Base-by-base conservation (phyloP, 805 yeast genomes). In the Ogataea sp. region DNA sequence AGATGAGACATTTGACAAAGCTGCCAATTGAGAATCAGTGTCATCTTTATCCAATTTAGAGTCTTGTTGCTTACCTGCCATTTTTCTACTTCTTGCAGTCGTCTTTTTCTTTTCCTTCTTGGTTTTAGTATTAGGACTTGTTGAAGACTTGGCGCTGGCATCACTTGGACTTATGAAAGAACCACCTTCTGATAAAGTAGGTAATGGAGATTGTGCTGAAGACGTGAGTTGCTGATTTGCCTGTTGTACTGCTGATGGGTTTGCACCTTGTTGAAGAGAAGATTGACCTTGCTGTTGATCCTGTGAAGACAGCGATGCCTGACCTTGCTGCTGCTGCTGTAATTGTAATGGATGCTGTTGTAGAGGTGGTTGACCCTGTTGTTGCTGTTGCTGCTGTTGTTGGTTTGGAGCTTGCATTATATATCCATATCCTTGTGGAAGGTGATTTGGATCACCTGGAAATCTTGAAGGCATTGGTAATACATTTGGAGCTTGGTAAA, bases 391-490 rank as follows among this genome's bases (percentile, higher is more conserved):
- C n/a, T 37, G 23, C 16, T 35, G 42, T 32, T 40, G 46, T 29
- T 37, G 43, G n/a, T n/a, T n/a, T n/a, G n/a, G n/a, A n/a, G n/a
- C n/a, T 18, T 38, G 45, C 29, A 42, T 45, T 42, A 37, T 48
- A 39, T 41, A 36, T 45, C 36, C 39, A 39, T 40, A 40, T 43
- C 25, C 36, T 32, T 28, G 46, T 24, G 24, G 38, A 20, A n/a
- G 34, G 18, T 39, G 44, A 23, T 23, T 23, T 8, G 26, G 11
- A 7, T 23, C 26, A 23, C 11, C 11, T 7, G 44, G 45, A 41
- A 47, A 38, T 23, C 54, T 34, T 3, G 52, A 25, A 14, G 54
- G 54, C 18, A 48, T 40, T 14, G 54, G 54, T 7, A 50, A 44
- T 14, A 46, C 48, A 1, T 50, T 52, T 11, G 47, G 45, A 25